Conservation (phyloP, 1,139 yeast species). For the Sugiyamaella pinicola region DNA sequence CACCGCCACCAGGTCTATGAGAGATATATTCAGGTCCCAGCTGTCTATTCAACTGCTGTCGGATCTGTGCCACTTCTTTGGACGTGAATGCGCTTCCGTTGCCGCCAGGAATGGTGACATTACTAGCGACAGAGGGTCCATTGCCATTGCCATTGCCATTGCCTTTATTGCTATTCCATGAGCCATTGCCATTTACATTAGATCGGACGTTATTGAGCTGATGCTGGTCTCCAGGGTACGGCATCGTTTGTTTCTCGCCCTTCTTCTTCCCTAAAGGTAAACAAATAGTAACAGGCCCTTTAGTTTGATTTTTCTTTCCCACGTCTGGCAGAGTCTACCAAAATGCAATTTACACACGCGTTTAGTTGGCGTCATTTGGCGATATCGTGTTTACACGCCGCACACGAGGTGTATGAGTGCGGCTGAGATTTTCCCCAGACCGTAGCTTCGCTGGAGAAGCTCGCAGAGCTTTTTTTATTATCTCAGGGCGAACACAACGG, state of each 20-base stretch:
- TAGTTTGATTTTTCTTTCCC: not conserved
- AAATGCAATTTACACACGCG: no score
- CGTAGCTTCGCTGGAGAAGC: no score
- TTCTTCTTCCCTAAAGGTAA: not conserved
- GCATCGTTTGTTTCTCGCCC: constrained; percentile 1
- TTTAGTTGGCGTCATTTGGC: not conserved
- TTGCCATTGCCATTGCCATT: not conserved
- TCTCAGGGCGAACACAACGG: constrained; percentile 5
- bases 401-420: no score
- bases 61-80: constrained; percentile 30
- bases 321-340: no score
- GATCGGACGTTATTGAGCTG: not conserved
- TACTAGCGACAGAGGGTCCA: not conserved
- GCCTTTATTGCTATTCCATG: not conserved
- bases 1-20: constrained; percentile 66
- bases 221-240: constrained; percentile 16
- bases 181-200: not conserved
- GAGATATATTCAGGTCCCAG: constrained; percentile 92
- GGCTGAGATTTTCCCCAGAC: no score
- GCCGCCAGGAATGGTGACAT: not conserved
- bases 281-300: no score
- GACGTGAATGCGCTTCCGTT: constrained; percentile 6
- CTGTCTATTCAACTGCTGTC: constrained; percentile 34
- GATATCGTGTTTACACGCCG: not conserved
- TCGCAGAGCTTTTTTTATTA: no score